A percentile compares a stretch with the other conserved stretches of the same genome.
These are phyloP conservation scores for Malus asiatica DNA, from an alignment of 306 rosid genomes.

Conservation along the genomic window DNA sequence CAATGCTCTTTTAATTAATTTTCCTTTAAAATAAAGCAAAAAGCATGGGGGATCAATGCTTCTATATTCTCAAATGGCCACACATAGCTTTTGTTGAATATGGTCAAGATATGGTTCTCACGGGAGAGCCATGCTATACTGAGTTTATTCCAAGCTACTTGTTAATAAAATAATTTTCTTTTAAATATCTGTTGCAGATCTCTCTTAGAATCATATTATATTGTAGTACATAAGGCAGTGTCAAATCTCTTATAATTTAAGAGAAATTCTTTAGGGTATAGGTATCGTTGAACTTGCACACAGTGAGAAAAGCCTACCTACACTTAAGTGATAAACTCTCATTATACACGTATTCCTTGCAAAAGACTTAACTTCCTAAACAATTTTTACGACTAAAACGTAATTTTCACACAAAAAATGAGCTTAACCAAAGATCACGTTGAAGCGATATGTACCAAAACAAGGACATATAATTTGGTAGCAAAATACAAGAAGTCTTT, in stretches of 20 bases:
- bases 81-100: background rate
- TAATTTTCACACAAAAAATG: background rate
- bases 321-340: background rate
- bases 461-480: background rate
- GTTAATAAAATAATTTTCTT: background rate
- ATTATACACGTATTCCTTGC: too few relatives aligned
- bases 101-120: conserved; percentile 6
- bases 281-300: too few relatives aligned
- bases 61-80: background rate
- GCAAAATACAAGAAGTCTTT: background rate
- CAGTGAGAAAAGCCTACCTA: background rate
- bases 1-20: too few relatives aligned
- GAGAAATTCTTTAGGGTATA: too few relatives aligned
- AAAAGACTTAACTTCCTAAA: too few relatives aligned
- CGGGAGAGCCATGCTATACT: background rate
- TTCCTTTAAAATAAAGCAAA: background rate
- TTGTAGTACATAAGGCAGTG: too few relatives aligned
- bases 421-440: background rate
- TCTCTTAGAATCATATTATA: background rate
- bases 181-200: background rate
- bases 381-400: too few relatives aligned
- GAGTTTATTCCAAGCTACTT: conserved; percentile 1
- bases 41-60: background rate
- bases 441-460: background rate
- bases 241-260: too few relatives aligned